Evolutionary conservation across 345 rosid genomes (phyloP).

Genomic region (Tarenaya hassleriana): DNA sequence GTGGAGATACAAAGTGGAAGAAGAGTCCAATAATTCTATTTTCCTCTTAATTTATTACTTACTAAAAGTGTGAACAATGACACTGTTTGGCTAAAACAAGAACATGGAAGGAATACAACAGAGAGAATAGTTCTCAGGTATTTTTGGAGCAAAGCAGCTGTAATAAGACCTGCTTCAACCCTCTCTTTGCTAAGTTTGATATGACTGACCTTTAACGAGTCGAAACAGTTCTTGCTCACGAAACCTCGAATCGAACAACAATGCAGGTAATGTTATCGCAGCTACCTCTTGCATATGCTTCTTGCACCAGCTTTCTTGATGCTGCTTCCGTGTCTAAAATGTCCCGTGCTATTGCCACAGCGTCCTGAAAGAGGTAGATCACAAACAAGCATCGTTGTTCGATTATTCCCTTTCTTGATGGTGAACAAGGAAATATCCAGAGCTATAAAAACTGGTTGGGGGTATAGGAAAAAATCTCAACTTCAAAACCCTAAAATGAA

Average conservation of each 20-base stretch:
- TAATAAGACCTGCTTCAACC: too few relatives aligned
- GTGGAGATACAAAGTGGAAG: neutral
- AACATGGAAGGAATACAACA: constrained; percentile 7
- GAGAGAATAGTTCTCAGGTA: neutral
- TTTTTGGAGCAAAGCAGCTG: too few relatives aligned
- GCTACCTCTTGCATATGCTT: constrained; percentile 86
- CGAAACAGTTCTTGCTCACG: constrained; percentile 3
- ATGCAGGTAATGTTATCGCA: constrained; percentile 93
- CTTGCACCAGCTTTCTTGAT: constrained; percentile 67
- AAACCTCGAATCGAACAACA: constrained; percentile 57
- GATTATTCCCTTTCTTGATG: neutral
- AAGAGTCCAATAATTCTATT: constrained; percentile 9
- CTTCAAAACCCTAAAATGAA: neutral
- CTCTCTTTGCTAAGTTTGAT: too few relatives aligned
- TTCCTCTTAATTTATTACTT: neutral
- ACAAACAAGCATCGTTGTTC: too few relatives aligned
- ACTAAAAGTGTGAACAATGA: neutral
- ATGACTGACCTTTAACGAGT: too few relatives aligned
- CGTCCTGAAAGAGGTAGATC: constrained; percentile 79
- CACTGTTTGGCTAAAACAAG: neutral
- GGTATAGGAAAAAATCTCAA: neutral
- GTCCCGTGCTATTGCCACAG: constrained; percentile 59
- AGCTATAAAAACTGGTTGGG: neutral
- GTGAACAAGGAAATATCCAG: too few relatives aligned
- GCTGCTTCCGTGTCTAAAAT: constrained; percentile 80